phyloP scores from a whole-genome alignment of 2,329 filamentous ascomycete species.

The Pyrenophora tritici-repentis region DNA sequence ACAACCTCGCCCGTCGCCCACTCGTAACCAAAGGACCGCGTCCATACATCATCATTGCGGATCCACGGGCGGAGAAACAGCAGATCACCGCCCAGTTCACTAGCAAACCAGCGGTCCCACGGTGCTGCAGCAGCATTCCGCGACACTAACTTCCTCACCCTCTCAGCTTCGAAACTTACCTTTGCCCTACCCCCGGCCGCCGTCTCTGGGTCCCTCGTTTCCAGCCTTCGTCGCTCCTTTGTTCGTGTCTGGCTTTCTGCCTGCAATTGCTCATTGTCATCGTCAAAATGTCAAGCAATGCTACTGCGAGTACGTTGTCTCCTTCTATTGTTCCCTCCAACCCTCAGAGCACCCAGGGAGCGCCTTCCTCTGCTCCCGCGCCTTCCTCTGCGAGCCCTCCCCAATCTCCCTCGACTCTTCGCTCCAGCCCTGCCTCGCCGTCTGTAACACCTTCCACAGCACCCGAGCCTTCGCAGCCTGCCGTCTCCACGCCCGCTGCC shows the following conservation, averaged over 20 bases:
- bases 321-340: conserved; percentile 22
- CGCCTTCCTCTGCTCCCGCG: conserved; percentile 14
- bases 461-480: conserved; percentile 24
- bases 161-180: not conserved
- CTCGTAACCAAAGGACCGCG: conserved; percentile 2
- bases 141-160: conserved; percentile 27
- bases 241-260: conserved; percentile 13
- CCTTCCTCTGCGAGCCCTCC: conserved; percentile 17
- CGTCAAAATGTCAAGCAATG: conserved; percentile 36
- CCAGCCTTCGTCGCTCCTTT: conserved; percentile 11
- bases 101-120: conserved; percentile 12
- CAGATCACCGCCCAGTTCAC: conserved; percentile 17
- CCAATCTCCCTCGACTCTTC: conserved; percentile 13
- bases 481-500: conserved; percentile 8
- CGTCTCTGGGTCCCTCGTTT: conserved; percentile 4
- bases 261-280: conserved; percentile 10
- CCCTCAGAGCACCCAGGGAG: not conserved
- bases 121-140: conserved; percentile 23
- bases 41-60: conserved; percentile 28
- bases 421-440: conserved; percentile 18
- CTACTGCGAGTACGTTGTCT: conserved; percentile 43
- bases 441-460: conserved; percentile 30
- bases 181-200: not conserved
- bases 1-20: conserved; percentile 12
- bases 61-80: conserved; percentile 22